These are phyloP conservation scores for Globisporangium cylindrosporum DNA, from an alignment of 352 stramenopile species.

Conservation along the genomic window DNA sequence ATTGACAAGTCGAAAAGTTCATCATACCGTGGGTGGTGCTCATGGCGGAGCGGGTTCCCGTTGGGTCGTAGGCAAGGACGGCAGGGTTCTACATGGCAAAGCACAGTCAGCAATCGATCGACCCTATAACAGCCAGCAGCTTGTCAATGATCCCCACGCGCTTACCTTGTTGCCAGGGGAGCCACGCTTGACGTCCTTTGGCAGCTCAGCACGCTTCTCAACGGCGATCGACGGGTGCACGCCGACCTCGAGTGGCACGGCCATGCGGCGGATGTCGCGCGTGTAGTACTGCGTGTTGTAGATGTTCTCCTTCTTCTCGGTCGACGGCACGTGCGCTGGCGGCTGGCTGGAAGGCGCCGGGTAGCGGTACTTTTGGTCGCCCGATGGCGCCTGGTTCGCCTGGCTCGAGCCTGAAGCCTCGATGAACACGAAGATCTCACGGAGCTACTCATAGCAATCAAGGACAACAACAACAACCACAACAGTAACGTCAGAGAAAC, in stretches of 20 bases:
- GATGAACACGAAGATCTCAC: conserved; percentile 79
- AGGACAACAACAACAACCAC: background rate
- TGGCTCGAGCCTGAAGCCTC: conserved; percentile 75
- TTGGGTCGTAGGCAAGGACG: conserved; percentile 80
- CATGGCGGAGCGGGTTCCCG: conserved; percentile 86
- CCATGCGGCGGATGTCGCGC: conserved; percentile 78
- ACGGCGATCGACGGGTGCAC: conserved; percentile 71
- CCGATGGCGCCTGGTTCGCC: conserved; percentile 60
- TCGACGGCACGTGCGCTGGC: conserved; percentile 67
- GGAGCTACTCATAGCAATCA: conserved; percentile 37
- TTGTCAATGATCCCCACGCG: background rate
- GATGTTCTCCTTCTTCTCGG: conserved; percentile 67
- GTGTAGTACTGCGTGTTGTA: conserved; percentile 91
- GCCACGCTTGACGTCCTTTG: conserved; percentile 59
- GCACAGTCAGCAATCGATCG: background rate
- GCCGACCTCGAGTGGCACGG: conserved; percentile 56
- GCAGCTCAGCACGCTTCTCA: conserved; percentile 57
- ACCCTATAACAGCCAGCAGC: background rate
- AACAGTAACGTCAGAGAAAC: background rate
- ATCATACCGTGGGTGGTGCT: conserved; percentile 63
- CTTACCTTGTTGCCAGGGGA: conserved; percentile 77
- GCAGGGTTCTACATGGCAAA: conserved; percentile 57
- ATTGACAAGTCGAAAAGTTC: background rate
- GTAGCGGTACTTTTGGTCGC: conserved; percentile 72
- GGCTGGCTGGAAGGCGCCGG: conserved; percentile 72